Evolutionary conservation across 129 eudicot genomes (phyloP), one percentile per base, ranked within the genome.

Genomic region (Flaveria linearis): DNA sequence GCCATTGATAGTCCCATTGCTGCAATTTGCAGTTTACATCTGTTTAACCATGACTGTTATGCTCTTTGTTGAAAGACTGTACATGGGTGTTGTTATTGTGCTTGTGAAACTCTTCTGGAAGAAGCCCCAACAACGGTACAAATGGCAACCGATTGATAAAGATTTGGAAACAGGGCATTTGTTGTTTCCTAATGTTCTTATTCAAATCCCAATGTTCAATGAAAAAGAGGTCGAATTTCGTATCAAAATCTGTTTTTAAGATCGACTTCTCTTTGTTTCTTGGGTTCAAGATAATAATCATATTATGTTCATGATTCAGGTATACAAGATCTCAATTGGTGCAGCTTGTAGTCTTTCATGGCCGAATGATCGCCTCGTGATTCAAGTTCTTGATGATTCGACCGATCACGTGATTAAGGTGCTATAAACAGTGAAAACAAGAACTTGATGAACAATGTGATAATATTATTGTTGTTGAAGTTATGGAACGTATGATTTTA

Each of bases 361-460:
- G 98, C 98, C 98, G 42, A 36, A 92, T 0, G 96, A 93, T 84
- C 88, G 98, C 39, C 79, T 93, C 9, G 96, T 93, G 36, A 88
- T 93, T 82, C 98, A 93, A 87, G 98, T 93, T 53, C 98, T 93
- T 28, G 98, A 93, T 85, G 98, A 93, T 72, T 93, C 98, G 22
- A 93, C 96, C 17, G 96, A 93, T 63, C 91, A 83, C 50, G 49
- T 51, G 61, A 66, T 93, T 63, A 93, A 93, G 98, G 98, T 93
- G 86, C 17, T 10, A 13, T 36, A 5, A 36, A 36, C 41, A 36
- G 41, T 0, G 41, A 4, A 36, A 36, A 36, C 41, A 36, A 5
- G 41, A 36, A 36, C 1, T 36, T 36, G 41, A 36, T 36, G 41
- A 36, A 36, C 41, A 55, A n/a, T 55, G 3, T 12, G n/a, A 13